Evolutionary conservation across 345 rosid species (phyloP), one percentile per base, ranked within the genome.

Genomic region (Pugionium dolabratum): DNA sequence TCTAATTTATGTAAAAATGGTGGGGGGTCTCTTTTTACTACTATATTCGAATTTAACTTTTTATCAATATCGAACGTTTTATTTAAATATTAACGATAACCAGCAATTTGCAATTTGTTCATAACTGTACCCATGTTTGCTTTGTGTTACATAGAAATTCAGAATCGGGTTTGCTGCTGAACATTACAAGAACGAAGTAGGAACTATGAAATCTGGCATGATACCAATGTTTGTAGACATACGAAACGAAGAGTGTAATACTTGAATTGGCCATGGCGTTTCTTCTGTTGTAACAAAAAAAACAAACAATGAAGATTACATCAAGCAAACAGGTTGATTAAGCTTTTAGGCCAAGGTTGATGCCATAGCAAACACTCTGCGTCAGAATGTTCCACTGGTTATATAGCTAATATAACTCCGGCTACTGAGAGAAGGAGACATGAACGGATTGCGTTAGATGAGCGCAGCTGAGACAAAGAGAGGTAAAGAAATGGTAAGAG

Each of bases 381-480:
- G 51, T 45, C 93, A 82, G 68, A 75, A 75, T 7, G 54, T 83
- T 52, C 83, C 88, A 6, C 57, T 78, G 10, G 54, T 89, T 1
- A 81, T 82, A 29, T 18, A 18, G 18, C 18, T 18, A 18, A 18
- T 18, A 18, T 18, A 18, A 18, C 18, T 18, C 18, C 18, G 18
- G 80, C 82, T 92, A 47, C 64, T 89, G 59, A 82, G 76, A 79
- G 95, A 89, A 79, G 98, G 97, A 9, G 87, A 71, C 26, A 79
- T 89, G 79, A 91, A 93, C 0, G 95, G 91, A 6, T 76, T 93
- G 79, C 86, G 89, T 44, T 89, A 89, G 79, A 75, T 86, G 64
- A 84, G 87, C 8, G 86, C 85, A 30, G 87, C 81, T 49, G 97
- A 97, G 54, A 87, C 88, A 30, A 27, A 79, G 70, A 76, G 90